Conservation (phyloP, 2,329 filamentous ascomycete species). For the Fusarium scirpi region DNA sequence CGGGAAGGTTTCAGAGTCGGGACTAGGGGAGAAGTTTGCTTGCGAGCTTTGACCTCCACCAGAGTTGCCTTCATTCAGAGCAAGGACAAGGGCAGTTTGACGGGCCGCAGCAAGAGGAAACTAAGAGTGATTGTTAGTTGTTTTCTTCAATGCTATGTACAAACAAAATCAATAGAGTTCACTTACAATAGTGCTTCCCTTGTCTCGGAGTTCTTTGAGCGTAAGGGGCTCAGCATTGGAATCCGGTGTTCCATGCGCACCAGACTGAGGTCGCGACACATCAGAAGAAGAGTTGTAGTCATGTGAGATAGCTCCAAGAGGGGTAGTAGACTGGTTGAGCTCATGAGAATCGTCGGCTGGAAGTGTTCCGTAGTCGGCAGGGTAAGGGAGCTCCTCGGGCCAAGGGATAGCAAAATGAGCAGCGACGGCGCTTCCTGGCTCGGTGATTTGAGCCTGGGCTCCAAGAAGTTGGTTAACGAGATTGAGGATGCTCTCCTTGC, state of each 20-base stretch:
- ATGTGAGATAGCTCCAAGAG: not conserved
- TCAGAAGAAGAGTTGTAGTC: not conserved
- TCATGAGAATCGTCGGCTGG: not conserved
- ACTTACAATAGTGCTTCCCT: slow-evolving; percentile 4
- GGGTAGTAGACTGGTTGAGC: not conserved
- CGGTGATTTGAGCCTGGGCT: slow-evolving; percentile 56
- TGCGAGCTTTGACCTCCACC: slow-evolving; percentile 1
- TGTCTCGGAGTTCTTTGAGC: not conserved
- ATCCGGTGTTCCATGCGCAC: not conserved
- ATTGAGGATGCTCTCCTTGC: slow-evolving; percentile 49
- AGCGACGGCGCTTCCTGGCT: slow-evolving; percentile 40
- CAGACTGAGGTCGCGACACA: not conserved
- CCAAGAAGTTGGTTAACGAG: slow-evolving; percentile 53
- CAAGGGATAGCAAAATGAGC: slow-evolving; percentile 68
- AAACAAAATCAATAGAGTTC: not conserved
- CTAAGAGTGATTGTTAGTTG: slow-evolving; percentile 3
- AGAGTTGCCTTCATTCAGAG: not conserved
- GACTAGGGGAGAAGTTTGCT: not conserved
- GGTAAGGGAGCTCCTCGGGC: slow-evolving; percentile 51
- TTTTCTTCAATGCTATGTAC: not conserved
- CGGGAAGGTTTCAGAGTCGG: not conserved
- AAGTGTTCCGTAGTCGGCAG: not conserved
- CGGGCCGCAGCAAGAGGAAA: not conserved
- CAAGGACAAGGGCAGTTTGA: not conserved
- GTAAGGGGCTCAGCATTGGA: not conserved